A percentile compares a stretch with the other conserved stretches of the same genome.
These are phyloP conservation scores for Dryas drummondii DNA, from an alignment of 306 rosid genomes.

Conservation along the genomic window DNA sequence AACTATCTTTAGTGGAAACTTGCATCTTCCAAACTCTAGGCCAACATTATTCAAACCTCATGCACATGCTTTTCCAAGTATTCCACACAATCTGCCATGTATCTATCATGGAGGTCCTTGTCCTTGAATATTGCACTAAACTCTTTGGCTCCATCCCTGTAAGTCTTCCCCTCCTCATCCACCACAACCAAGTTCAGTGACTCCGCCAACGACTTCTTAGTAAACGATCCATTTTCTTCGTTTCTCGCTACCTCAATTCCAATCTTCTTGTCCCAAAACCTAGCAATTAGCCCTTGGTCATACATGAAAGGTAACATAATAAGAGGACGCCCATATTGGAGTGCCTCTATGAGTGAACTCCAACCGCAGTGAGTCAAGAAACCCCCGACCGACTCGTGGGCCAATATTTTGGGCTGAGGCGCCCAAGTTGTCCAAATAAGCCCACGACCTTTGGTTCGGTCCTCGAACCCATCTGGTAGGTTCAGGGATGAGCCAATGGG, in stretches of 20 bases:
- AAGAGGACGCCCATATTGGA: slow-evolving; percentile 13
- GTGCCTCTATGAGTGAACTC: slow-evolving; percentile 45
- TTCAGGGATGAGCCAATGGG: not conserved
- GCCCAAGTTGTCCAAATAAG: slow-evolving; percentile 51
- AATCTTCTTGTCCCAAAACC: slow-evolving; percentile 25
- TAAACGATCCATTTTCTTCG: slow-evolving; percentile 34
- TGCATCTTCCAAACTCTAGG: no score
- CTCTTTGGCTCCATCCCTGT: slow-evolving; percentile 31
- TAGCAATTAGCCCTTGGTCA: slow-evolving; percentile 28
- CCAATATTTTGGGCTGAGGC: slow-evolving; percentile 50
- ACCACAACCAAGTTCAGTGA: slow-evolving; percentile 29
- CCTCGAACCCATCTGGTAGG: slow-evolving; percentile 52
- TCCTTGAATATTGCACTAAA: slow-evolving; percentile 23
- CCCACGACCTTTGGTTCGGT: slow-evolving; percentile 38
- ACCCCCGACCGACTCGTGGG: slow-evolving; percentile 49
- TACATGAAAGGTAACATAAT: slow-evolving; percentile 19
- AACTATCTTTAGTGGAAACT: no score
- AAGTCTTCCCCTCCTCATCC: slow-evolving; percentile 34
- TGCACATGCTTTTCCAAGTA: not conserved
- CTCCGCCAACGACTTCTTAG: slow-evolving; percentile 26
- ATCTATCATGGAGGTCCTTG: slow-evolving; percentile 14
- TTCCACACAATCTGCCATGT: slow-evolving; percentile 11
- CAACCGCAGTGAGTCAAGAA: slow-evolving; percentile 58
- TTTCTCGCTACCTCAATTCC: slow-evolving; percentile 34
- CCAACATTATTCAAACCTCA: no score